Conservation (phyloP, 2,329 filamentous ascomycete genomes). For the Hymenoscyphus fructigenus region DNA sequence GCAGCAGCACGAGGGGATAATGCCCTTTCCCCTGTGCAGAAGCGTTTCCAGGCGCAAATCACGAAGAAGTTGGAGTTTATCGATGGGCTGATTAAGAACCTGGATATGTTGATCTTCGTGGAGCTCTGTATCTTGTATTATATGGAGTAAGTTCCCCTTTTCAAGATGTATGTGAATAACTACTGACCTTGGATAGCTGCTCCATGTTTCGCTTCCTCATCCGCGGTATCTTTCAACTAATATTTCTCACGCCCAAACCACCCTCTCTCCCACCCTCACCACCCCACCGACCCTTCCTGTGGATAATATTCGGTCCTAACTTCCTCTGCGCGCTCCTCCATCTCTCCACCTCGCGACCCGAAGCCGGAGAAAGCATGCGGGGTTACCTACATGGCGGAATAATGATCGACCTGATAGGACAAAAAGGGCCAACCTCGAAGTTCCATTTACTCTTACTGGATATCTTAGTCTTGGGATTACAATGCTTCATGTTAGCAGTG, state of each 20-base stretch:
- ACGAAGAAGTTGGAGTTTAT: conserved; percentile 58
- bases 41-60: conserved; percentile 41
- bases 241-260: conserved; percentile 61
- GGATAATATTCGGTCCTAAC: conserved; percentile 59
- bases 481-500: conserved; percentile 64
- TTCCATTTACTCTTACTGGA: conserved; percentile 57
- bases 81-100: conserved; percentile 56
- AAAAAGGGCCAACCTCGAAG: conserved; percentile 59
- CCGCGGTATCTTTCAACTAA: conserved; percentile 57
- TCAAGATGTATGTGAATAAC: conserved; percentile 12
- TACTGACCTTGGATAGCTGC: conserved; percentile 46
- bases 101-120: conserved; percentile 63
- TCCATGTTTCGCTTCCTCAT: conserved; percentile 63
- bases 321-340: conserved; percentile 61
- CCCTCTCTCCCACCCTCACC: conserved; percentile 51
- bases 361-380: conserved; percentile 58
- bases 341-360: conserved; percentile 52
- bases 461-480: conserved; percentile 53
- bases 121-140: conserved; percentile 68
- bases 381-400: conserved; percentile 68
- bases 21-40: conserved; percentile 29
- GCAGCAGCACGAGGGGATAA: conserved; percentile 9
- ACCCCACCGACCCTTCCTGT: conserved; percentile 54
- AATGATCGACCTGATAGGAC: conserved; percentile 67
- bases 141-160: conserved; percentile 57